phyloP scores from a whole-genome alignment of 2,329 filamentous ascomycete species.

The Chrysosporium keratinophilum region DNA sequence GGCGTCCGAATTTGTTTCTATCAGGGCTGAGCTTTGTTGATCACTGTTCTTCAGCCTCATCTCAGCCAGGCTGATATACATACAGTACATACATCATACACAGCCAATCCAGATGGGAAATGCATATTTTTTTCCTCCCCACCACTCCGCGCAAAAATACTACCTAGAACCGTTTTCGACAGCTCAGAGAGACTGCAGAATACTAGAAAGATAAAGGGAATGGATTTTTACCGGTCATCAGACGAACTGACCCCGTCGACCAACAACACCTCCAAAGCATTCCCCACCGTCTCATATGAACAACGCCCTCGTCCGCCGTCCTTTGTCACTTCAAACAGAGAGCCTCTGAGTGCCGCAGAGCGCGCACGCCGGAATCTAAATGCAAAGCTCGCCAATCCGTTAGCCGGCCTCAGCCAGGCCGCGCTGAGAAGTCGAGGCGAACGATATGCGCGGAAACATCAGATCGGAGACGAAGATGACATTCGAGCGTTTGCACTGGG shows the following conservation, averaged over 20 bases:
- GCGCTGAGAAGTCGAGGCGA: constrained; percentile 49
- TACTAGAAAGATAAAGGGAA: not conserved
- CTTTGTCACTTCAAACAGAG: constrained; percentile 11
- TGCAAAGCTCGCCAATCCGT: constrained; percentile 46
- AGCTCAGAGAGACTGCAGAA: not conserved
- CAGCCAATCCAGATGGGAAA: not conserved
- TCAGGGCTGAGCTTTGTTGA: too few relatives aligned
- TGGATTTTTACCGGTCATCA: constrained; percentile 14
- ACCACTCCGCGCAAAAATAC: not conserved
- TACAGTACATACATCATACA: not conserved
- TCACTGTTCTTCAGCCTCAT: not conserved
- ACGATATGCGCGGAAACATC: constrained; percentile 48
- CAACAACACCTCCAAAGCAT: constrained; percentile 6
- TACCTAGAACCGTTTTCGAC: not conserved
- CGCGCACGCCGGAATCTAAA: constrained; percentile 34
- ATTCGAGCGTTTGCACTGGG: constrained; percentile 50
- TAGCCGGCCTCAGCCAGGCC: constrained; percentile 40
- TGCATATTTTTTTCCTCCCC: not conserved
- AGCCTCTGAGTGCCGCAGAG: constrained; percentile 28
- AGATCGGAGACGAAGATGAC: constrained; percentile 46
- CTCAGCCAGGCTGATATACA: not conserved
- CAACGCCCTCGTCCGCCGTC: constrained; percentile 12
- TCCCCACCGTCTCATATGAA: constrained; percentile 7
- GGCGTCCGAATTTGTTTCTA: too few relatives aligned
- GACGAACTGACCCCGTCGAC: constrained; percentile 13